Evolutionary conservation across 2,329 filamentous ascomycete species (phyloP), one percentile per base, ranked within the genome.

Genomic region (Fusarium pininemorale): DNA sequence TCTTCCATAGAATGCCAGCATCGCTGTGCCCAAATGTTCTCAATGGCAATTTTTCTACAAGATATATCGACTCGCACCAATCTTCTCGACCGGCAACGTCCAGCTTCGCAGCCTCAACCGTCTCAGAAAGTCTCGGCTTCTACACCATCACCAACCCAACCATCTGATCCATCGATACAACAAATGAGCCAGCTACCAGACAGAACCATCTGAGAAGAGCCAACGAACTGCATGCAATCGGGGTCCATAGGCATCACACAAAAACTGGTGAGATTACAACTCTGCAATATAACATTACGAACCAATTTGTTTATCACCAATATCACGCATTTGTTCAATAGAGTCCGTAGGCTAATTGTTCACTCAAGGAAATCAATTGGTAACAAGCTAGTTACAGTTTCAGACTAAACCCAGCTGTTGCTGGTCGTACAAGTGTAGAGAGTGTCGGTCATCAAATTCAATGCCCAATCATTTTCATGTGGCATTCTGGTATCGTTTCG

Each of bases 21-120:
- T 26, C 74, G 78, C 55, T 82, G 82, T 63, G 81, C 80, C 32
- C 68, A 82, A 32, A 75, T 84, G 57, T 78, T 84, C 30, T 82
- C 82, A 9, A 79, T 84, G 65, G 82, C 80, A 39, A 80, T 83
- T 35, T 67, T 82, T 26, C 77, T 84, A 9, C 82, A 84, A 39
- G 62, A 80, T 41, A 63, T 83, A 20, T 79, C 81, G 15, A 79
- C 78, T 16, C 69, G 75, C 22, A 82, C 81, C 30, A 72, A 58
- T 18, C 48, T 80, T 14, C 66, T 81, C 18, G 57, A 75, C 10
- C 48, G 48, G 28, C 66, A 66, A 35, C 22, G 54, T 26, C 30
- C 66, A 24, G 28, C 66, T 22, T 18, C 64, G 39, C 50, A 39
- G 22, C 26, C 45, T 39, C 48, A 60, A n/a, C 32, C 20, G 22